Conservation (phyloP, 1,284 basidiomycete species). For the Naganishia sp. region DNA sequence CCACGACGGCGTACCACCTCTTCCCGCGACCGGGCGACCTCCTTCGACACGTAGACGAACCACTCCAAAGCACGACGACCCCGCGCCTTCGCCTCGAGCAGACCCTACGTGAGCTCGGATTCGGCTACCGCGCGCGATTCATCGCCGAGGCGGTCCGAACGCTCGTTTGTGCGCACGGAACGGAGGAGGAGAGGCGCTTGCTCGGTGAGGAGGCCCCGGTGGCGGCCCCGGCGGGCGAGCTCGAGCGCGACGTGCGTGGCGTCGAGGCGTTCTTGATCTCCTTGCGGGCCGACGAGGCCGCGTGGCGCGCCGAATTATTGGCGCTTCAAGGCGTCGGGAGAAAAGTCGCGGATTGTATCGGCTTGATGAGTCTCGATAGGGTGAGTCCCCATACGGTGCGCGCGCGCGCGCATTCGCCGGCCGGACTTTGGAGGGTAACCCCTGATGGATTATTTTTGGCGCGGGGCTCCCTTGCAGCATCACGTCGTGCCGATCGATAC, state of each 20-base stretch:
- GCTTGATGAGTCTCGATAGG: constrained; percentile 94
- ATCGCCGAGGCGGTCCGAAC: constrained; percentile 80
- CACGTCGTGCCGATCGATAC: constrained; percentile 90
- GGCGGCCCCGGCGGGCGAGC: not conserved
- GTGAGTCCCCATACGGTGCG: constrained; percentile 51
- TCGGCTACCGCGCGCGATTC: constrained; percentile 92
- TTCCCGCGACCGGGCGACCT: constrained; percentile 79
- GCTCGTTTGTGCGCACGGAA: constrained; percentile 61
- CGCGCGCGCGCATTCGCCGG: too few relatives aligned
- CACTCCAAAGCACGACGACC: not conserved
- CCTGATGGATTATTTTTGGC: not conserved
- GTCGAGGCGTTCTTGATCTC: constrained; percentile 34
- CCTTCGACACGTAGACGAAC: constrained; percentile 35
- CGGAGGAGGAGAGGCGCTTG: constrained; percentile 35
- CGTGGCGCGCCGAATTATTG: constrained; percentile 67
- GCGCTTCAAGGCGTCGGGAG: constrained; percentile 87
- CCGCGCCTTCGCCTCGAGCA: constrained; percentile 61
- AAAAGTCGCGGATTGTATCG: constrained; percentile 92
- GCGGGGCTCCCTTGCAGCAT: constrained; percentile 56
- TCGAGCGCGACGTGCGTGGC: constrained; percentile 36
- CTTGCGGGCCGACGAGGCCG: constrained; percentile 23
- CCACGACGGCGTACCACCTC: constrained; percentile 65
- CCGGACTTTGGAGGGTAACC: too few relatives aligned
- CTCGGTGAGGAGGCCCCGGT: not conserved
- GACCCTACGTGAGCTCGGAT: constrained; percentile 77